Evolutionary conservation across 2,329 filamentous ascomycete species (phyloP), one percentile per base, ranked within the genome.

Genomic region (Sclerotinia nivalis): DNA sequence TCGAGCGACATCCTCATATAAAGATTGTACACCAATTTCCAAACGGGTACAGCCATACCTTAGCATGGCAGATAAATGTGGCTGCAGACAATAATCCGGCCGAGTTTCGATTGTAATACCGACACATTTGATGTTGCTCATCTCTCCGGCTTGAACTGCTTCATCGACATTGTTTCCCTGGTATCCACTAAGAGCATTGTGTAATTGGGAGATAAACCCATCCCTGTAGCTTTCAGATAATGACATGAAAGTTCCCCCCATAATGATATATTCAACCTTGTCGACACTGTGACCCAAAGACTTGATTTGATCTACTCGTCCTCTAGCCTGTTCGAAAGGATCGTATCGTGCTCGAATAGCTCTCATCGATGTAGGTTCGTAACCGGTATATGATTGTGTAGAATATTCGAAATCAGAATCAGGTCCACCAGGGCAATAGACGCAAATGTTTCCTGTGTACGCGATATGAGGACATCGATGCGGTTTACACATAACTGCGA

Each of bases 191-290:
- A 99, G 87, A 1, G 96, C 96, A 78, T 99, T 99, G 82, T 99
- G 96, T 65, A 99, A 86, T 78, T 97, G 95, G 0, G 93, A 91
- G 71, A 99, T 97, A 77, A 99, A 99, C 69, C 92, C 89, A 72
- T 99, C 93, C 40, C 96, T 86, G 80, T 99, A 99, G 34, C 91
- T 89, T 76, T 93, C 89, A 12, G 95, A 87, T 37, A 99, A 82
- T 3, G 95, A 98, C 96, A 99, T 99, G 82, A 99, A 99, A 0
- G 96, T 99, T 74, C 96, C 96, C 71, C 96, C 96, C 96, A 99
- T 99, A 79, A 99, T 97, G 78, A 99, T 99, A 81, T 98, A 99
- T 83, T 99, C 96, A 34, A 99, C 96, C 81, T 99, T 99, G 83
- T 99, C 96, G 61, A 99, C 96, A 59, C 93, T 97, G 81, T 99